phyloP scores from a whole-genome alignment of 192 early-diverging fungal species.

The Coemansia sp. region DNA sequence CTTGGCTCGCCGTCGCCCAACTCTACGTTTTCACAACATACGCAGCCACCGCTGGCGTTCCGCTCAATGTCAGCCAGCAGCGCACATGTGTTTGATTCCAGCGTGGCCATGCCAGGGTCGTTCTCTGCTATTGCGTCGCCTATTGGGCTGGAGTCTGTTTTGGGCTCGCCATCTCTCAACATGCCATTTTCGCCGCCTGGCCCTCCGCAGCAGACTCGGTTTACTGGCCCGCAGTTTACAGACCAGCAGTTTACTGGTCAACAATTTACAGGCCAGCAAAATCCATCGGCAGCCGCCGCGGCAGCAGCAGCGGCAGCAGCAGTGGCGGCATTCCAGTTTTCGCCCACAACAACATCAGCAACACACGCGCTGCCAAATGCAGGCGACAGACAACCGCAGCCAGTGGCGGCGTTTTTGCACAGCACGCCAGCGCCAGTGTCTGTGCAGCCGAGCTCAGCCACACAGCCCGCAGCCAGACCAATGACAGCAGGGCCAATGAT shows the following conservation, averaged over 20 bases:
- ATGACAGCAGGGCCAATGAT: too few species aligned
- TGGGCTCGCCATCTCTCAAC: constrained; percentile 9
- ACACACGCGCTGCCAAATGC: constrained; percentile 8
- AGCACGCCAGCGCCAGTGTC: background rate
- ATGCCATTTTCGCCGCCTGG: constrained; percentile 9
- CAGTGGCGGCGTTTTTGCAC: background rate
- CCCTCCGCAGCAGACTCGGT: background rate
- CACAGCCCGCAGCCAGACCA: background rate
- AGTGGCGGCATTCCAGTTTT: constrained; percentile 46
- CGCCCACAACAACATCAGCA: constrained; percentile 16
- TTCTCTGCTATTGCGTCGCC: constrained; percentile 30
- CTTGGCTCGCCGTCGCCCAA: constrained; percentile 27
- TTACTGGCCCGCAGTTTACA: background rate
- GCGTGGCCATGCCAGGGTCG: constrained; percentile 13
- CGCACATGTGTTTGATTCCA: constrained; percentile 21
- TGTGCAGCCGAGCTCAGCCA: constrained; percentile 1
- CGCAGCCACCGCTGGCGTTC: constrained; percentile 21
- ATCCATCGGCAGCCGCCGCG: background rate
- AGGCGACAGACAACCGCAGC: background rate
- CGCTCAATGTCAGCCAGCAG: constrained; percentile 29
- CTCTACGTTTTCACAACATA: background rate
- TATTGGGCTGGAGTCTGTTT: constrained; percentile 21
- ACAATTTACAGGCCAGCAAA: background rate
- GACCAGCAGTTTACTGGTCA: constrained; percentile 7
- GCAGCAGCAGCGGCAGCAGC: constrained; percentile 26